Base-by-base conservation (phyloP, 2,329 filamentous ascomycete genomes). In the Curvularia lunata region DNA sequence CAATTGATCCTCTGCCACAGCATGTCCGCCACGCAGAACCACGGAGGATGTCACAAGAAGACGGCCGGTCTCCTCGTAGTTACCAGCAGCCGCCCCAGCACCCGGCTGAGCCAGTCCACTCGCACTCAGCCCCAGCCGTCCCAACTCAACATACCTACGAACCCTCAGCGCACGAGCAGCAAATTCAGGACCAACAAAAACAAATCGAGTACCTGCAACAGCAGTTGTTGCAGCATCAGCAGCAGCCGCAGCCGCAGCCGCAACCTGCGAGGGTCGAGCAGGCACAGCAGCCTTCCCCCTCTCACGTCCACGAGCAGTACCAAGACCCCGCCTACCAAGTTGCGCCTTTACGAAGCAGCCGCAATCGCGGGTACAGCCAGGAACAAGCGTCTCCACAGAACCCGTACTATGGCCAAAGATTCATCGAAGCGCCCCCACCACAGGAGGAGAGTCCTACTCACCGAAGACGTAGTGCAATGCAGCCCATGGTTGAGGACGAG, bases 401-500 rank as follows among this genome's bases (percentile, higher is more conserved):
- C 62, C 70, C 48, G 58, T 79, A 63, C 69, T 73, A 55, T 48
- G 70, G 65, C 40, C 71, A 61, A 53, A 76, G 61, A 73, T 78
- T 52, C 69, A 69, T 69, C 21, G 61, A 61, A 21, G 66, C 66
- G 12, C 55, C 64, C 1, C 62, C 67, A 2, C 48, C 63, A 16
- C 62, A 68, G 8, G 71, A 74, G 55, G 84, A 87, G 59, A 69
- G 56, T 74, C 27, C 71, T 71, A 18, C 82, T 79, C 65, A 83
- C 82, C 52, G 77, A 79, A 66, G 79, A 80, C 65, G 66, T 19
- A 74, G 67, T 56, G 81, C 82, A 0, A 83, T 86, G 84, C 86
- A 87, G 65, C 85, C 84, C 2, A 88, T 83, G 6, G 86, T 86
- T 5, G 87, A 89, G 68, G 87, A 89, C 61, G 85, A 83, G 5